Percentiles rank a stretch among this genome's conserved stretches.
Conservation (phyloP, 495 filamentous ascomycete genomes). For the Penicillium psychrofluorescens region DNA sequence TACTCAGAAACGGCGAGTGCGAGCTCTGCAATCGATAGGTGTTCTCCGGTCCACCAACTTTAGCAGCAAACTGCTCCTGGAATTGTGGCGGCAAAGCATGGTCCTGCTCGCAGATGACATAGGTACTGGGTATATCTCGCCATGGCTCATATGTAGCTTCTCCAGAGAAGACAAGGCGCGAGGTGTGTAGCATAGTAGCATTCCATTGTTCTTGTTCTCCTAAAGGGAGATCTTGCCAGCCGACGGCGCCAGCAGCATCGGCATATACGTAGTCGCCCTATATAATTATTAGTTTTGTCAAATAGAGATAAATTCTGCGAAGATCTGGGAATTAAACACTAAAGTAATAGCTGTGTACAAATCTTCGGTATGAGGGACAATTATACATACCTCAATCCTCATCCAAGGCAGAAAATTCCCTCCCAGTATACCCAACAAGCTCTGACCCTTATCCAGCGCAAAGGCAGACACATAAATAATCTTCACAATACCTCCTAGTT, state of each 20-base stretch:
- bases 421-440: conserved; percentile 27
- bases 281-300: neutral
- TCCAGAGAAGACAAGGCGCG: conserved; percentile 14
- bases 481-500: conserved; percentile 36
- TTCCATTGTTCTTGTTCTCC: conserved; percentile 14
- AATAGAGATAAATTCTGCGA: too few species aligned
- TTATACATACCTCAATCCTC: conserved; percentile 16
- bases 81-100: conserved; percentile 16
- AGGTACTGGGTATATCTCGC: conserved; percentile 19
- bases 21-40: conserved; percentile 16
- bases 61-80: conserved; percentile 23
- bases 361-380: neutral
- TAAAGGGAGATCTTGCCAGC: conserved; percentile 15
- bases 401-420: conserved; percentile 23
- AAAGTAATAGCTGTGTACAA: too few species aligned
- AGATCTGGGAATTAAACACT: too few species aligned
- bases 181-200: conserved; percentile 9
- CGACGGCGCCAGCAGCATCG: conserved; percentile 8
- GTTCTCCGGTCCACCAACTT: conserved; percentile 11
- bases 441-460: conserved; percentile 27
- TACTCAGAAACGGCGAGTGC: conserved; percentile 24
- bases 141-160: conserved; percentile 17
- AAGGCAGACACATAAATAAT: conserved; percentile 40
- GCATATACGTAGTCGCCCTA: conserved; percentile 17
- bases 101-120: conserved; percentile 26